These are phyloP conservation scores for Eucalyptus grandis DNA, from an alignment of 345 rosid species.

Conservation along the genomic window DNA sequence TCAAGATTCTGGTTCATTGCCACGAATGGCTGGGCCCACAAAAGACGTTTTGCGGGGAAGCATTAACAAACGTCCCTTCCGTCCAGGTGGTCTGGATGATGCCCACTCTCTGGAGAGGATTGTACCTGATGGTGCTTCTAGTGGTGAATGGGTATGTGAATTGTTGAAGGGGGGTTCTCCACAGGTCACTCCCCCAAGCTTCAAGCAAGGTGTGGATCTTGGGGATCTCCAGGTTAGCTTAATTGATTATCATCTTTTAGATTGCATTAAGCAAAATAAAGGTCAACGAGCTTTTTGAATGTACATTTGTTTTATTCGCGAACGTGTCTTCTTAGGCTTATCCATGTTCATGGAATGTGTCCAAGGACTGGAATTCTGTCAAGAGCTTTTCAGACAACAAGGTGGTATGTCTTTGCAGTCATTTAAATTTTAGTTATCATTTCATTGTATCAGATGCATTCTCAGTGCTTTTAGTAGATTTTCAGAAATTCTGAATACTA, in stretches of 20 bases:
- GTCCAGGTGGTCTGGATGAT: constrained; percentile 89
- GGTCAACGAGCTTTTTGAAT: not conserved
- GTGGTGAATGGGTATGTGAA: constrained; percentile 80
- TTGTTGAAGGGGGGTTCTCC: constrained; percentile 63
- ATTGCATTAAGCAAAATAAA: not conserved
- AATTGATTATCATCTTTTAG: not conserved
- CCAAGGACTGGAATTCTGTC: constrained; percentile 41
- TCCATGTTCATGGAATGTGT: constrained; percentile 63
- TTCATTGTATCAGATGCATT: not conserved
- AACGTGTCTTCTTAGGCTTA: constrained; percentile 32
- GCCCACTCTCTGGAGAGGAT: constrained; percentile 44
- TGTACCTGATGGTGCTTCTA: constrained; percentile 62
- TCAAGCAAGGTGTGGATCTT: constrained; percentile 70
- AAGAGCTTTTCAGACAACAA: constrained; percentile 29
- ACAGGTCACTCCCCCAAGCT: constrained; percentile 63
- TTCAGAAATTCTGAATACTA: not conserved
- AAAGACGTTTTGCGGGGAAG: constrained; percentile 88
- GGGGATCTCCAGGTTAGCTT: constrained; percentile 67
- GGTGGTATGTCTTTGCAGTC: constrained; percentile 39
- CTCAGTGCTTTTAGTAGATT: not conserved
- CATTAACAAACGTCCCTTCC: constrained; percentile 82
- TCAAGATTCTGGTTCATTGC: constrained; percentile 56
- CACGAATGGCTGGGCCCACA: constrained; percentile 48
- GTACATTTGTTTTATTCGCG: not conserved
- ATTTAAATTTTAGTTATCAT: not conserved